Evolutionary conservation across 148 eudicot species (phyloP), one percentile per base, ranked within the genome.

Genomic region (Arbutus unedo): DNA sequence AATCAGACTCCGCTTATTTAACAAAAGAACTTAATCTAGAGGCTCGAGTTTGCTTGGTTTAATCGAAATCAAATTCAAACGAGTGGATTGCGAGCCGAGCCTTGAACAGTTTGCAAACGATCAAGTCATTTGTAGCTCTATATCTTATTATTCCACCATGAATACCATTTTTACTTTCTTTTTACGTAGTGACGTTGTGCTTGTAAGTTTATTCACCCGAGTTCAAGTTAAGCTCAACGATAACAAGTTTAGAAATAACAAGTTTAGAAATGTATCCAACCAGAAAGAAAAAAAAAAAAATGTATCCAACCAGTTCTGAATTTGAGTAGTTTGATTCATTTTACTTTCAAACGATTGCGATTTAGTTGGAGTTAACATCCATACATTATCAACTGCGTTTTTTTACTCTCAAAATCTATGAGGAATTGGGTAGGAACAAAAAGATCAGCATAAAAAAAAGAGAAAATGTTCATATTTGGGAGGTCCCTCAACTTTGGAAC

Each of bases 401-500:
- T 47, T 41, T 19, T 14, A 4, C 10, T 19, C 7, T 3, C 50
- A 74, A 74, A 38, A 8, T 56, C n/a, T 60, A 18, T 15, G 18
- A 10, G 57, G 77, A 57, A 41, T 21, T 38, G 2, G 45, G n/a
- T 60, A 10, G 31, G 18, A 62, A 60, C n/a, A n/a, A 79, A 47
- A 38, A 21, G 5, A 47, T 78, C 14, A 4, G 51, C 0, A 6
- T 59, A 51, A 60, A 62, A 10, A 78, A 19, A 79, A 47, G 81
- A 45, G 11, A 45, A 7, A 62, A 62, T 23, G 72, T 62, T 72
- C 55, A 79, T 45, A 44, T 79, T 59, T 79, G 43, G 72, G 41
- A 79, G 54, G 72, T 79, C 81, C 71, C 50, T 60, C 72, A 23
- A 10, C 81, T 60, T 7, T 45, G 54, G 71, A 59, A 79, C 54